Base-by-base conservation (phyloP, 345 rosid genomes). In the Citrus unshiu region DNA sequence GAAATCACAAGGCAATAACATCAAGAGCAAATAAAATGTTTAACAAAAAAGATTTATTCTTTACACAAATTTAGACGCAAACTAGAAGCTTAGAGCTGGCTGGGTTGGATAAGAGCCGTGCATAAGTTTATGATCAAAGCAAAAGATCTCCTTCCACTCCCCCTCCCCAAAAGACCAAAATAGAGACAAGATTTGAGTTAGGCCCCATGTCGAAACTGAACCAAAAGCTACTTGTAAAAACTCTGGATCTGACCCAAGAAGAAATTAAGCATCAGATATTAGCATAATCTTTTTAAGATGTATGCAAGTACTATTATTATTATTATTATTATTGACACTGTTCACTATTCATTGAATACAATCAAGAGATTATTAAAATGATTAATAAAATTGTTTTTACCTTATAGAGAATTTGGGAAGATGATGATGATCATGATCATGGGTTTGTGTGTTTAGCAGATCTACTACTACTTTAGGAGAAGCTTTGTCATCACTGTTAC, bases 401-500 rank as follows among this genome's bases (percentile, higher is more conserved):
- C 98, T 92, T 85, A 95, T 92, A 80, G 97, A 93, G 92, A 95
- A 95, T 62, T 63, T 87, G 39, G 94, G 86, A 78, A 76, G 88
- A 77, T 84, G 85, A 81, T 70, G 78, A 64, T 57, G 56, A 74
- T 54, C 21, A 54, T 19, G 58, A 54, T 54, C 21, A 19, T 16
- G 58, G 21, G 21, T 16, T 54, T 82, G 84, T 75, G 63, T 70
- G 71, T 75, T 82, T 37, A 82, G 86, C 85, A 86, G 92, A 89
- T 89, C 90, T 80, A 77, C 79, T 75, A 46, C 51, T 46, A 46
- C 51, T 76, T 84, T 80, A 68, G 62, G 81, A 72, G 89, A 79
- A 87, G 86, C 80, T 75, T 57, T 86, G 64, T 73, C 87, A 78
- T 79, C 83, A 85, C 83, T 70, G 60, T 78, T 66, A 76, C 34